phyloP scores from a whole-genome alignment of 2,329 filamentous ascomycete genomes.

The Arachnopeziza araneosa region DNA sequence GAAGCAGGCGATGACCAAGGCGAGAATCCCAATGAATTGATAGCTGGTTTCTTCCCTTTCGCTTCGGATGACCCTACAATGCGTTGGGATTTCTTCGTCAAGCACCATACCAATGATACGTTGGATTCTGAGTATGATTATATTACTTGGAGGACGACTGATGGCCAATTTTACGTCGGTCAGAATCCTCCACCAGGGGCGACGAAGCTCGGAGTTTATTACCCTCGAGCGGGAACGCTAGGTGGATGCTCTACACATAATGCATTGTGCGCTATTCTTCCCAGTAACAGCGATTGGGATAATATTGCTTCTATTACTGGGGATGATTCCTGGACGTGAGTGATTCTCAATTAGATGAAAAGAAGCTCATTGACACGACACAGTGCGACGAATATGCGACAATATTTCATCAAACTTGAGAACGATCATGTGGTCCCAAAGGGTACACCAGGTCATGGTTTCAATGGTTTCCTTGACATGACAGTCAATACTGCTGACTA shows the following conservation, averaged over 20 bases:
- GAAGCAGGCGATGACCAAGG: conserved; percentile 51
- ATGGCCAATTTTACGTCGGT: conserved; percentile 26
- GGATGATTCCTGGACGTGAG: conserved; percentile 21
- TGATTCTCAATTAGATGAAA: neutral
- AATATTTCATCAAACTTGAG: conserved; percentile 39
- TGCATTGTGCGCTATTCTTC: conserved; percentile 17
- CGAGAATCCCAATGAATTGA: conserved; percentile 36
- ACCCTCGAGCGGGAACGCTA: conserved; percentile 29
- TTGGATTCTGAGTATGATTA: conserved; percentile 14
- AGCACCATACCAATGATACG: conserved; percentile 16
- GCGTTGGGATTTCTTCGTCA: conserved; percentile 43
- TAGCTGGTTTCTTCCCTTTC: conserved; percentile 36
- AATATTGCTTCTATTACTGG: conserved; percentile 21
- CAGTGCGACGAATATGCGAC: conserved; percentile 34
- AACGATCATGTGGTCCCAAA: conserved; percentile 37
- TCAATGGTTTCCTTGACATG: conserved; percentile 28
- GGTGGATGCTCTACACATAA: conserved; percentile 27
- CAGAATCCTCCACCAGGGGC: conserved; percentile 20
- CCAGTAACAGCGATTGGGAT: conserved; percentile 22
- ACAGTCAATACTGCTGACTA: conserved; percentile 5
- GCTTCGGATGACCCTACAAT: conserved; percentile 41
- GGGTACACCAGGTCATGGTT: conserved; percentile 27
- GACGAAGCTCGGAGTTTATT: conserved; percentile 24
- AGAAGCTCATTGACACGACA: conserved; percentile 1
- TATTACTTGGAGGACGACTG: conserved; percentile 33